Base-by-base conservation (phyloP, 345 rosid genomes). In the Ricinus communis region DNA sequence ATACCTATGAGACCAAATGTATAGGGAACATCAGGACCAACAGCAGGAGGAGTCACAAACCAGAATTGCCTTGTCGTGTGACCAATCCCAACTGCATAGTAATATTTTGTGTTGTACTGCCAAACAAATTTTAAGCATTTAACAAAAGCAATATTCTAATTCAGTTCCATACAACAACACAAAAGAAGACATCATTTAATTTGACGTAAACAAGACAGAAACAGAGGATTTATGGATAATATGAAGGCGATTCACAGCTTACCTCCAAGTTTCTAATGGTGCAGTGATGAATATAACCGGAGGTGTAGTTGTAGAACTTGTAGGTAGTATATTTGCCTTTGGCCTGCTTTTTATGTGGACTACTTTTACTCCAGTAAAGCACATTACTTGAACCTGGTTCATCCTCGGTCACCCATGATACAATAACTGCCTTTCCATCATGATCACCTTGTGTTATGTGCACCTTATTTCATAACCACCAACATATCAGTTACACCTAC, bases 361-460 rank as follows among this genome's bases (percentile, higher is more conserved):
- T 76, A 43, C 76, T 73, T 41, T 91, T 71, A 45, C 80, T 80
- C 98, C 98, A 94, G 64, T 91, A 94, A 74, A 76, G 9, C 63
- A 94, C 95, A 21, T 15, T 64, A 53, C 70, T 83, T n/a, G 96
- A 84, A 58, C 93, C 91, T 18, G 88, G 79, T 46, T 86, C 88
- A 60, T 84, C 85, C 74, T 62, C 69, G 24, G 97, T 94, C 72
- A 94, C 93, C 98, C 98, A 94, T 57, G 98, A 94, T 50, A 91
- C 83, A 69, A 90, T 91, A 82, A 94, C 83, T 68, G 85, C 95
- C 71, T 80, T 87, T 5, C 97, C 98, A 43, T 74, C 91, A 30
- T 73, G 85, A 83, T 94, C 96, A 69, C 97, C 98, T 88, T 90
- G 98, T 66, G 97, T 94, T 83, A 94, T 82, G 72, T 94, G 96